Evolutionary conservation across 768 basidiomycete species (phyloP), one percentile per base, ranked within the genome.

Genomic region (Pholiota conissans): DNA sequence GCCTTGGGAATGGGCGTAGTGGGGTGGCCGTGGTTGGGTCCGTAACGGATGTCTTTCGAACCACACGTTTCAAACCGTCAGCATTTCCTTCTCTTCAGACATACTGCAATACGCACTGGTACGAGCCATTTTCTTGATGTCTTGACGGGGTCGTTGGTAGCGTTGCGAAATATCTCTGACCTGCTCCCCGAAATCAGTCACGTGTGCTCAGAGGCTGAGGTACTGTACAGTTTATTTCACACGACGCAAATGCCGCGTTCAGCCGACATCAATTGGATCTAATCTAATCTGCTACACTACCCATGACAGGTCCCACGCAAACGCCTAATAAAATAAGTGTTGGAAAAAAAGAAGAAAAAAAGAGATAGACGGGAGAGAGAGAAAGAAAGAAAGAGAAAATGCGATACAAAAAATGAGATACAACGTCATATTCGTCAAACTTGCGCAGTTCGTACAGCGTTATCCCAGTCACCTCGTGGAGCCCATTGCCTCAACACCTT

Each of bases 11-110:
- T 87, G 67, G 88, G 72, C 49, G 94, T 95, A 28, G 95, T 95
- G 63, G 91, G 88, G 78, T 88, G 88, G 69, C 95, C 95, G 67
- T 87, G 85, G 83, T 94, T 95, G 66, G 79, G 78, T 68, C 95
- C 95, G 74, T 78, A 78, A 70, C 92, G 90, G 70, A 93, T 74
- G 78, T 95, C 95, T 97, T 58, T 27, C 27, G 30, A 59, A 55
- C 35, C 50, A 26, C 45, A 58, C 53, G 50, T 16, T 45, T 27
- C 63, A 37, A 18, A 54, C 55, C 49, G 54, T 55, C 52, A 58
- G 65, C 63, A n/a, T 60, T 52, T 52, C 54, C 16, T 20, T 29
- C 46, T 57, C 52, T n/a, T 30, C 29, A 34, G 52, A 22, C 22
- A 40, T 24, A 11, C 49, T 22, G 32, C 39, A 56, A n/a, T 22